phyloP scores from a whole-genome alignment of 2,329 filamentous ascomycete genomes.

The Colletotrichum sp. region DNA sequence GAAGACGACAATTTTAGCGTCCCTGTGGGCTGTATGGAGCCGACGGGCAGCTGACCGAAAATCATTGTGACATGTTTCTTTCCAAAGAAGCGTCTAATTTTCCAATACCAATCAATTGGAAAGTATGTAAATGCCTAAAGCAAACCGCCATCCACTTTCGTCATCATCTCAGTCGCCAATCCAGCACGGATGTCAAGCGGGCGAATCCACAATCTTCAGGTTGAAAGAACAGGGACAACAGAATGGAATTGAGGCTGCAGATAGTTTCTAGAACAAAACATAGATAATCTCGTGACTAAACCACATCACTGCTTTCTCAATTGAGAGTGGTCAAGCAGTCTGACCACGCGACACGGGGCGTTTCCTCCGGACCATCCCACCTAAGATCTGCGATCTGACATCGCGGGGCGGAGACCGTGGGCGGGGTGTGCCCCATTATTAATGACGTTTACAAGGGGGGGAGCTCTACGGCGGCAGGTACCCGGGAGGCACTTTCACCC shows the following conservation, averaged over 20 bases:
- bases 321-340: neutral
- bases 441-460: neutral
- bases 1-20: neutral
- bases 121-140: neutral
- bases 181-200: neutral
- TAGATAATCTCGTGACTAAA: neutral
- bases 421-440: neutral
- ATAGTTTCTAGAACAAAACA: neutral
- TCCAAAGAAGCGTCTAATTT: neutral
- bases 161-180: neutral
- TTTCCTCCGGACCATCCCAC: neutral
- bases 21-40: neutral
- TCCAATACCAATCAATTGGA: neutral
- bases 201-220: neutral
- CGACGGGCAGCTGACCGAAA: neutral
- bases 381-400: conserved; percentile 6
- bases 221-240: neutral
- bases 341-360: conserved; percentile 1
- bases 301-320: neutral
- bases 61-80: neutral
- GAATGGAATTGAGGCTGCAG: neutral
- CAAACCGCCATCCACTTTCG: neutral
- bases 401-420: neutral
- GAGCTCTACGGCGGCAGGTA: neutral
- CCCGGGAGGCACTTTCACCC: neutral